Evolutionary conservation across 495 filamentous ascomycete species (phyloP).

Genomic region (Lophium mytilinum): DNA sequence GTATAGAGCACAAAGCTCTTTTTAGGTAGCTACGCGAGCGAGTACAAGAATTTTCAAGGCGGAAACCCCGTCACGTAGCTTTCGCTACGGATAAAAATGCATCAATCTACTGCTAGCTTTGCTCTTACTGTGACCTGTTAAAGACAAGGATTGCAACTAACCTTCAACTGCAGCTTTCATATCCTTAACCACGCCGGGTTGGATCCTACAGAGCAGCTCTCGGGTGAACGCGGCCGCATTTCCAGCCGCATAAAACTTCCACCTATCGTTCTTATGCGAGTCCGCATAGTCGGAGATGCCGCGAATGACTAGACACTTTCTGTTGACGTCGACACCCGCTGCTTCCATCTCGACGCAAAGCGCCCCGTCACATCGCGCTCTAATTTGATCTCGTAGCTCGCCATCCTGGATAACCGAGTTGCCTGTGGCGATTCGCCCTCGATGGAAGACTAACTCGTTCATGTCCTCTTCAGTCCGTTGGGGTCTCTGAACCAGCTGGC

Average conservation of each 20-base stretch:
- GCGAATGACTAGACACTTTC: slow-evolving; percentile 31
- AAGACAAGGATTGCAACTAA: neutral
- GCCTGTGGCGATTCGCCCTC: neutral
- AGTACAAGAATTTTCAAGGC: too few species aligned
- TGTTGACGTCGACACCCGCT: slow-evolving; percentile 23
- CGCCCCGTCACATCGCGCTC: neutral
- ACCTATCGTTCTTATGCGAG: slow-evolving; percentile 33
- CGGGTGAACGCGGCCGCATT: slow-evolving; percentile 38
- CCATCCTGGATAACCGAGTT: neutral
- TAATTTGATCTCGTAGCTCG: neutral
- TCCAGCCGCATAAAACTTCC: slow-evolving; percentile 35
- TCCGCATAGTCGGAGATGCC: slow-evolving; percentile 39
- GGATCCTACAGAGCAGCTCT: slow-evolving; percentile 6
- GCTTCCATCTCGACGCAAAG: slow-evolving; percentile 6
- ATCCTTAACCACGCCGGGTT: neutral
- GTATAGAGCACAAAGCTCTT: too few species aligned
- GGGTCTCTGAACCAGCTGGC: neutral
- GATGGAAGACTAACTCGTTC: neutral
- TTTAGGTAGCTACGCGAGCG: too few species aligned
- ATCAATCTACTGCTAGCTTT: too few species aligned
- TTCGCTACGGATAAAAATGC: too few species aligned
- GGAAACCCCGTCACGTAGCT: too few species aligned
- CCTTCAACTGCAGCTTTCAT: neutral
- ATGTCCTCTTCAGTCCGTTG: neutral
- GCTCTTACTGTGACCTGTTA: too few species aligned